A percentile compares a stretch with the other conserved stretches of the same genome.
Conservation (phyloP, 495 filamentous ascomycete species). For the Xeromyces bisporus region DNA sequence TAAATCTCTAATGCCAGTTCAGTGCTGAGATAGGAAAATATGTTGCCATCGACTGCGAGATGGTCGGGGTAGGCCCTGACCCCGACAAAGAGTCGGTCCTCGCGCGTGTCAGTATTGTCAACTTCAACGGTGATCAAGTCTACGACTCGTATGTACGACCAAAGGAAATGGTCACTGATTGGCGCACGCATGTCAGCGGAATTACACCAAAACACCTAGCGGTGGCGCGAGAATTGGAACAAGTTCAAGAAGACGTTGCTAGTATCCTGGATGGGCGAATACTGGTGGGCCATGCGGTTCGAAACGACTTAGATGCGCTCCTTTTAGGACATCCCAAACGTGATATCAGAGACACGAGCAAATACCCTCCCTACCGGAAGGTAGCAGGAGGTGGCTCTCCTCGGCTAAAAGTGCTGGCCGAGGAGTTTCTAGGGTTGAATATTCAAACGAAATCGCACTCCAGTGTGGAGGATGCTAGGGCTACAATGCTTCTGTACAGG, state of each 20-base stretch:
- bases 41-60: slow-evolving; percentile 88
- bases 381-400: slow-evolving; percentile 66
- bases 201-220: slow-evolving; percentile 55
- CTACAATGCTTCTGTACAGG: slow-evolving; percentile 73
- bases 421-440: slow-evolving; percentile 61
- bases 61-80: slow-evolving; percentile 75
- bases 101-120: slow-evolving; percentile 73
- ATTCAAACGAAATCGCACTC: slow-evolving; percentile 64
- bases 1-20: slow-evolving; percentile 3
- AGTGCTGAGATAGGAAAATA: slow-evolving; percentile 61
- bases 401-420: slow-evolving; percentile 53
- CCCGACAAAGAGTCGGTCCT: slow-evolving; percentile 50
- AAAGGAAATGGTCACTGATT: slow-evolving; percentile 64
- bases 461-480: slow-evolving; percentile 77
- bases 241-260: slow-evolving; percentile 57
- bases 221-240: slow-evolving; percentile 47
- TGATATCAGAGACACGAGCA: slow-evolving; percentile 72
- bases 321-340: slow-evolving; percentile 56
- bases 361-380: slow-evolving; percentile 52
- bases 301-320: slow-evolving; percentile 67
- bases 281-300: slow-evolving; percentile 77
- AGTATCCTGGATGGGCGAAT: slow-evolving; percentile 56
- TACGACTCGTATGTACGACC: slow-evolving; percentile 84
- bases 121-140: slow-evolving; percentile 76
- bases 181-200: slow-evolving; percentile 71